Evolutionary conservation across 441 rosid species (phyloP), one percentile per base, ranked within the genome.

Genomic region (Euphorbia neoarborescens): DNA sequence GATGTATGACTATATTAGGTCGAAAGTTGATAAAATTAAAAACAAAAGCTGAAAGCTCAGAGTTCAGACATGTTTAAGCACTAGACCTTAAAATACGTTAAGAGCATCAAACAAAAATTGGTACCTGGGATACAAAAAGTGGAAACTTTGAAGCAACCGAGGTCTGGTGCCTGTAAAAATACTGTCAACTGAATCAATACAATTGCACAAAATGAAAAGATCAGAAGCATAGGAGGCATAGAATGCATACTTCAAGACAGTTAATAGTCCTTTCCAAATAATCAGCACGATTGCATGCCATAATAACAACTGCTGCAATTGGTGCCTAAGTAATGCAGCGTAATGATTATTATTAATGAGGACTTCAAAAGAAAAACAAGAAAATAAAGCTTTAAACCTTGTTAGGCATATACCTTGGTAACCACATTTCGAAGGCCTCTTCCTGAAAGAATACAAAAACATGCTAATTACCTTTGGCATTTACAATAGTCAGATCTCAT

Each of bases 211-310:
- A 70, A 76, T 58, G 53, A n/a, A 63, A 17, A 63, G 9, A 35
- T 56, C 58, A 76, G 19, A 40, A 72, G 68, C 68, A 66, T 6
- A 70, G 60, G 44, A 67, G 19, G 17, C 19, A 58, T 37, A 44
- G 3, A 25, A 32, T 61, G 63, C 94, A 70, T 74, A 94, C 99
- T 84, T 94, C 57, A 91, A 79, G 63, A 92, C 81, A 58, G n/a
- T 83, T 70, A 56, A 92, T 66, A 53, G 98, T 94, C 84, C 94
- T 82, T 77, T 89, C 91, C 68, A 92, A 82, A 86, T 94, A 94
- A 83, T 94, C 97, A 64, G 98, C 98, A 48, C 99, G 99, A 78
- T 87, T 92, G 88, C 99, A 94, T 4, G 99, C 98, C 98, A 94
- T 94, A 78, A 92, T 84, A 71, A 94, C 97, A 73, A 94, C 88